A percentile compares a stretch with the other conserved stretches of the same genome.
phyloP scores from a whole-genome alignment of 1,139 yeast species.

The Suhomyces maxii region DNA sequence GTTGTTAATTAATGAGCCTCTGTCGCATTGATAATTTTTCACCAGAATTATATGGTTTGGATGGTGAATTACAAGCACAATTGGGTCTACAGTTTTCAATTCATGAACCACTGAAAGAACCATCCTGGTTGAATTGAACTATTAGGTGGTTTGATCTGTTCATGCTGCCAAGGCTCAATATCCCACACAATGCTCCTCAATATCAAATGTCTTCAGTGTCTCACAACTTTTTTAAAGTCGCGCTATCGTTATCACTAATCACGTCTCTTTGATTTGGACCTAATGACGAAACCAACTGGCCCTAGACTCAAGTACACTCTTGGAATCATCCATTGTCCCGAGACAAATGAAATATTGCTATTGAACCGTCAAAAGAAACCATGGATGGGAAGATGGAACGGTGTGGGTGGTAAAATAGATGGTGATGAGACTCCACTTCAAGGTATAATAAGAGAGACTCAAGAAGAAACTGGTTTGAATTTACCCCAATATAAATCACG shows the following conservation, averaged over 20 bases:
- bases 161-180: too few species aligned
- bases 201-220: too few species aligned
- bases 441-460: constrained; percentile 45
- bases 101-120: too few species aligned
- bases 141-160: too few species aligned
- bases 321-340: constrained; percentile 39
- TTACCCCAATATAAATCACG: constrained; percentile 27
- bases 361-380: constrained; percentile 47
- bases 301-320: constrained; percentile 32
- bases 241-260: not conserved
- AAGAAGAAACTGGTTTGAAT: constrained; percentile 46
- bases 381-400: constrained; percentile 57
- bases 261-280: not conserved
- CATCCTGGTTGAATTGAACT: too few species aligned
- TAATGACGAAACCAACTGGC: constrained; percentile 1
- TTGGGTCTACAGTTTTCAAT: too few species aligned
- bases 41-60: too few species aligned
- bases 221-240: too few species aligned
- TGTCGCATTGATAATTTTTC: too few species aligned
- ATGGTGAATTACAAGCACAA: too few species aligned
- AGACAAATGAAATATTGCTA: constrained; percentile 34
- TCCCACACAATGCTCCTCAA: too few species aligned
- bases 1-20: too few species aligned
- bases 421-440: constrained; percentile 35
- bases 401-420: constrained; percentile 51